Conservation (phyloP, 257 asterid species). For the Solanum chilense region DNA sequence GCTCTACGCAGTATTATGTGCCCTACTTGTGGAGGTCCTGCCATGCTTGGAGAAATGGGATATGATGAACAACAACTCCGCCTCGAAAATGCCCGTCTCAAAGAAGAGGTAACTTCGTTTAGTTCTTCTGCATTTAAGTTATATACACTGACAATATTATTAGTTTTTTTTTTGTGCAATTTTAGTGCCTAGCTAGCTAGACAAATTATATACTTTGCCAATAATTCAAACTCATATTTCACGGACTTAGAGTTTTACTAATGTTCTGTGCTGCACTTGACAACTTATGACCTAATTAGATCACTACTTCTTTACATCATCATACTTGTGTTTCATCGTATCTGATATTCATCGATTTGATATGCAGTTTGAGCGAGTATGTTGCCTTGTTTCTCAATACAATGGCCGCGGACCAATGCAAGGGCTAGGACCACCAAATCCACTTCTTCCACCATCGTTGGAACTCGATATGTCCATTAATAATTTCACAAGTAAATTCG, state of each 20-base stretch:
- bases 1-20: slow-evolving; percentile 67
- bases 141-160: neutral
- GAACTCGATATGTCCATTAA: slow-evolving; percentile 48
- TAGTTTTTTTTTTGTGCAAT: too few relatives aligned
- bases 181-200: neutral
- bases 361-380: slow-evolving; percentile 59
- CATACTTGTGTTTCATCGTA: neutral
- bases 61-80: slow-evolving; percentile 81
- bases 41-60: slow-evolving; percentile 80
- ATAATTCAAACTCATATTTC: too few relatives aligned
- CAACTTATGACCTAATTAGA: too few relatives aligned
- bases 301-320: too few relatives aligned
- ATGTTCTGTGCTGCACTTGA: too few relatives aligned
- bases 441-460: slow-evolving; percentile 38
- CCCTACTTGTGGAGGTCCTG: slow-evolving; percentile 93
- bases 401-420: slow-evolving; percentile 43
- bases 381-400: slow-evolving; percentile 53
- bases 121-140: neutral
- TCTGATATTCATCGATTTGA: neutral
- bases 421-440: slow-evolving; percentile 25
- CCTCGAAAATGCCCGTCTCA: slow-evolving; percentile 86
- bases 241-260: too few relatives aligned
- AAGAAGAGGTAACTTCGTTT: slow-evolving; percentile 51
- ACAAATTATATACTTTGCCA: neutral
- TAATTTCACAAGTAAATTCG: slow-evolving; percentile 42